Percentiles rank a stretch among this genome's conserved stretches.
phyloP scores from a whole-genome alignment of 2,329 filamentous ascomycete genomes.

The Botryotinia narcissicola region DNA sequence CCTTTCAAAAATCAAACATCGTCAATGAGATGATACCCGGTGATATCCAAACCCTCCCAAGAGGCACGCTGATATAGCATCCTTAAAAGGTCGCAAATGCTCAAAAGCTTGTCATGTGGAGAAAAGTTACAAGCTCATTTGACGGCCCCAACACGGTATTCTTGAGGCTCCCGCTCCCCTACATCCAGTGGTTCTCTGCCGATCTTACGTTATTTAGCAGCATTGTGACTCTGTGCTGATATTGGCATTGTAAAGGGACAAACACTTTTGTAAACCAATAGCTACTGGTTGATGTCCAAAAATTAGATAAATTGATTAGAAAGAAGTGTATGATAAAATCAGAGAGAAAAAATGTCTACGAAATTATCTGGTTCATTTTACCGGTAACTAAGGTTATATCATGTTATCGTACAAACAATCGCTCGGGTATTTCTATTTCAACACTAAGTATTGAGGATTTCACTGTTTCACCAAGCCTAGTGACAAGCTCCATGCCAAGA shows the following conservation, averaged over 20 bases:
- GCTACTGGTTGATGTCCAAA: neutral
- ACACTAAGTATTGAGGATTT: neutral
- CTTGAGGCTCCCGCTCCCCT: neutral
- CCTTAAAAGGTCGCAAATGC: neutral
- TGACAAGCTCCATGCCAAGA: neutral
- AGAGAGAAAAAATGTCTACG: too few species aligned
- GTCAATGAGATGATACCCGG: neutral
- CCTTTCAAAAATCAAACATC: neutral
- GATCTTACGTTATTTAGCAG: neutral
- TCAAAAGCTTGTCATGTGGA: neutral
- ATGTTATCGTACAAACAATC: rapidly evolving
- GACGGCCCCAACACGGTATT: neutral
- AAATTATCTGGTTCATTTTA: neutral
- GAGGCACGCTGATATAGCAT: neutral
- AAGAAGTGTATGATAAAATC: neutral
- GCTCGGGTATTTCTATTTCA: neutral
- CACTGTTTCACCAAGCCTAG: neutral
- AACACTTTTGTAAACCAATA: neutral
- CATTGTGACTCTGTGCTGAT: neutral
- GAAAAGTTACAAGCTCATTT: neutral
- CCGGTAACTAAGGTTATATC: neutral
- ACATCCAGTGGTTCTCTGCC: neutral
- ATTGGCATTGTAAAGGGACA: neutral
- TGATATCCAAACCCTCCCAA: neutral
- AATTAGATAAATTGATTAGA: neutral